These are phyloP conservation scores for Syzygium oleosum DNA, from an alignment of 345 rosid genomes.

Conservation along the genomic window DNA sequence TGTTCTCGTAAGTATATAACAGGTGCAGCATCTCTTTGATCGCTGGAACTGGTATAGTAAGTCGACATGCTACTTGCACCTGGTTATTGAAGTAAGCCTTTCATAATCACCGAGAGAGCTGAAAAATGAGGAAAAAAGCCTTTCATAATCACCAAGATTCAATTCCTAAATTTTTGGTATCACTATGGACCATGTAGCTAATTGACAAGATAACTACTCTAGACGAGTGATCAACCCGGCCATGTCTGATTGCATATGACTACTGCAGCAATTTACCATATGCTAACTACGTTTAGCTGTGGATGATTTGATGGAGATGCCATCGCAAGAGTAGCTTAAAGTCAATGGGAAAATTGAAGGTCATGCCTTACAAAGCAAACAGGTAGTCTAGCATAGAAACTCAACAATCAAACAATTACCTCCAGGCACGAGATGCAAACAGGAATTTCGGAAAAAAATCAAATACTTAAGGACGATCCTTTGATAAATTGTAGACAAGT, in stretches of 20 bases:
- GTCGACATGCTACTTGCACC: constrained; percentile 40
- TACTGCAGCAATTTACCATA: neutral
- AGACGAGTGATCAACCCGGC: neutral
- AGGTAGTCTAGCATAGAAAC: neutral
- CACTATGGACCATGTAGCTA: neutral
- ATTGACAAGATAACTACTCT: neutral
- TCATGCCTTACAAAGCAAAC: neutral
- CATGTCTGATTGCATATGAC: neutral
- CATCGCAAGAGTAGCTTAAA: neutral
- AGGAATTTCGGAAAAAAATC: neutral
- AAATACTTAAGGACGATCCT: neutral
- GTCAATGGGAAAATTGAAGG: neutral
- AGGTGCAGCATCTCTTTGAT: constrained; percentile 44
- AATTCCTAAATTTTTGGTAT: neutral
- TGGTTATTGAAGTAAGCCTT: constrained; percentile 4
- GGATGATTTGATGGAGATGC: neutral
- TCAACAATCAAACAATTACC: neutral
- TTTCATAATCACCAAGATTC: neutral
- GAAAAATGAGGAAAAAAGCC: constrained; percentile 5
- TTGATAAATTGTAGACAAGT: neutral
- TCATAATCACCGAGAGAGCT: constrained; percentile 5
- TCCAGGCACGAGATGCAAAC: neutral
- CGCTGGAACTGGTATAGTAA: constrained; percentile 42
- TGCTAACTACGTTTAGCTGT: neutral
- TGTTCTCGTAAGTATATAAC: constrained; percentile 41